Evolutionary conservation across 176 grass and related monocot genomes (phyloP).

Genomic region (Rhynchospora pubera): DNA sequence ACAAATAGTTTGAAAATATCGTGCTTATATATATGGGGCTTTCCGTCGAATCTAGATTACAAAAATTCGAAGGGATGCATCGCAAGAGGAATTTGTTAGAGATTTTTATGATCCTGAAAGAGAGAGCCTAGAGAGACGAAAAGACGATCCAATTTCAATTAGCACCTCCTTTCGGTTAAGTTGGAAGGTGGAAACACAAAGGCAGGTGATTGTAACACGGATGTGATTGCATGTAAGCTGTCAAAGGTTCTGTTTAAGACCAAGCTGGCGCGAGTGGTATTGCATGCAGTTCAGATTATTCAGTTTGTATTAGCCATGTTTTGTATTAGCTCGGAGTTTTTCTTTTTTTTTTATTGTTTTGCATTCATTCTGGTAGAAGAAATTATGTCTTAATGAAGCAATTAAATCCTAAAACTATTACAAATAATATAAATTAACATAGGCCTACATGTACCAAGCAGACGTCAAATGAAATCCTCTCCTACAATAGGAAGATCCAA

Average conservation of each 20-base stretch:
- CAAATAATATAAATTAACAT: no score
- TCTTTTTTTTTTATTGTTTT: no score
- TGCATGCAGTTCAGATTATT: neutral
- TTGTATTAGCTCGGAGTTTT: no score
- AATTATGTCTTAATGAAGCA: no score
- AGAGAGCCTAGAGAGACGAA: slow-evolving; percentile 38
- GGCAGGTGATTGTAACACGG: slow-evolving; percentile 65
- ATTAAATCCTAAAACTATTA: no score
- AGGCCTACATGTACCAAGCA: no score
- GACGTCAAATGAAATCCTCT: no score
- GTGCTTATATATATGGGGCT: slow-evolving; percentile 82
- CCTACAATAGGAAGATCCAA: no score
- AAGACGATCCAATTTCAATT: slow-evolving; percentile 49
- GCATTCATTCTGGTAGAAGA: no score
- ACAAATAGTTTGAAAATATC: slow-evolving; percentile 33
- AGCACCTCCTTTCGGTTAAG: slow-evolving; percentile 70
- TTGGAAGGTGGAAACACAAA: slow-evolving; percentile 71
- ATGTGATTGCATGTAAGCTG: slow-evolving; percentile 61
- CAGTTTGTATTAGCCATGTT: no score
- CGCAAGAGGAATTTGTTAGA: slow-evolving; percentile 45
- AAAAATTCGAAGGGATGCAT: slow-evolving; percentile 69
- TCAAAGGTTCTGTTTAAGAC: slow-evolving; percentile 72
- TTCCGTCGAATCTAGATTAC: slow-evolving; percentile 44
- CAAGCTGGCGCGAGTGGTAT: slow-evolving; percentile 57
- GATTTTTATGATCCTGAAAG: slow-evolving; percentile 70